These are phyloP conservation scores for Berberis vulgaris DNA, from an alignment of 164 flowering plant species.

Conservation along the genomic window DNA sequence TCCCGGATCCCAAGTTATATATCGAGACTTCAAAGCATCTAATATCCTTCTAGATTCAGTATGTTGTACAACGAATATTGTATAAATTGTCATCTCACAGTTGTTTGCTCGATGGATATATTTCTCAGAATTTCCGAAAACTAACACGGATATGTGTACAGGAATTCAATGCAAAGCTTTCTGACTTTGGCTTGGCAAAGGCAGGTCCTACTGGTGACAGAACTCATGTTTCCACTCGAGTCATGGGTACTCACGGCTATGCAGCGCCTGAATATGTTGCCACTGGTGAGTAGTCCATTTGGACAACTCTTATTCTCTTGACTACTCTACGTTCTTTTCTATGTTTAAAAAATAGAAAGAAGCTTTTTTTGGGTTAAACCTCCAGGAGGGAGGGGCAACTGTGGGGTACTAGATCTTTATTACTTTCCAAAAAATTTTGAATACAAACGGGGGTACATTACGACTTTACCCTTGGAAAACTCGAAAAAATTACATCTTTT, in stretches of 20 bases:
- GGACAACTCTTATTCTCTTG: neutral
- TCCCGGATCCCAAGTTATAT: conserved; percentile 69
- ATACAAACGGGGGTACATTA: too few species aligned
- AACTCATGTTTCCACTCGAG: conserved; percentile 89
- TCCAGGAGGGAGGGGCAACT: too few species aligned
- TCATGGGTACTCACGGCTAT: conserved; percentile 92
- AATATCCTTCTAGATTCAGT: conserved; percentile 85
- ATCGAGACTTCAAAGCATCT: conserved; percentile 83
- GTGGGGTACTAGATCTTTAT: too few species aligned
- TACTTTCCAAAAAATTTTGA: too few species aligned
- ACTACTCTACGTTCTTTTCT: neutral
- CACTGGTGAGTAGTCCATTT: conserved; percentile 35
- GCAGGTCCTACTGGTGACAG: conserved; percentile 90
- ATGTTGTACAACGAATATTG: conserved; percentile 11
- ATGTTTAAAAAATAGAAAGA: neutral
- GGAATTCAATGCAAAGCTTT: conserved; percentile 81
- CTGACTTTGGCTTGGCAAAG: conserved; percentile 94
- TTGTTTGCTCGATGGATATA: neutral
- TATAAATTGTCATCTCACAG: neutral
- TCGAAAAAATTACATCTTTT: too few species aligned
- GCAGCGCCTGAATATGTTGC: conserved; percentile 95
- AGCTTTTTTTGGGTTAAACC: too few species aligned
- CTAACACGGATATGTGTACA: conserved; percentile 20
- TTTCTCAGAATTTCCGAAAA: neutral
- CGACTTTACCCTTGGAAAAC: too few species aligned